Evolutionary conservation across 352 stramenopile species (phyloP), one percentile per base, ranked within the genome.

Genomic region (Discostella stelligera): DNA sequence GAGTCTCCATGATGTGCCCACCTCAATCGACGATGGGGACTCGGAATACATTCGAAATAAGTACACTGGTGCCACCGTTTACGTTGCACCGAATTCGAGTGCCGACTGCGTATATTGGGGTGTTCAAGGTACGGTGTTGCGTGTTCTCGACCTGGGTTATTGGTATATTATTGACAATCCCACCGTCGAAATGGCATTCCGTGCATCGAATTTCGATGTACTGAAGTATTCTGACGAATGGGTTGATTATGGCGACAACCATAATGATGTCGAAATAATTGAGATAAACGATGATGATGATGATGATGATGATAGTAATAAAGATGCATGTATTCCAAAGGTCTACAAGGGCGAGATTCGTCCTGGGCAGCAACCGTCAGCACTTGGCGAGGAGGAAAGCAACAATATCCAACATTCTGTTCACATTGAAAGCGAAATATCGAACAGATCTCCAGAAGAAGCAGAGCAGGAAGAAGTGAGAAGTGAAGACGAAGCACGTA

Each of bases 101-200:
- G 37, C 37, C 37, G 11, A 44, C 13, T 14, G 37, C 37, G 48
- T 25, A 52, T 71, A 63, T 52, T 41, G 20, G 14, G 64, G 52
- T 23, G 41, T 30, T 9, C 11, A 18, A 14, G 64, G 27, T 14
- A 52, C 54, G 21, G 53, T 62, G 3, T 23, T 71, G 21, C 39
- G n/a, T 46, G 56, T 63, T 37, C 27, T 62, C 4, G 53, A 32
- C 10, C 48, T 71, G 3, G 64, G 64, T 2, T 2, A 60, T 48
- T 71, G 64, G 64, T 71, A 71, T 23, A 64, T 71, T 48, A 71
- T 32, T 9, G 64, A 71, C 18, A 62, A 71, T 71, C 48, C 48
- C 2, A 48, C 63, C 6, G 56, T 71, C 25, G 16, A 41, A 7
- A 71, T 49, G 48, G 64, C 64, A 13, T 63, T 63, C 18, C 48